Percentiles rank a stretch among this genome's conserved stretches.
These are phyloP conservation scores for Penicillium samsonianum DNA, from an alignment of 495 filamentous ascomycete genomes.

Conservation along the genomic window DNA sequence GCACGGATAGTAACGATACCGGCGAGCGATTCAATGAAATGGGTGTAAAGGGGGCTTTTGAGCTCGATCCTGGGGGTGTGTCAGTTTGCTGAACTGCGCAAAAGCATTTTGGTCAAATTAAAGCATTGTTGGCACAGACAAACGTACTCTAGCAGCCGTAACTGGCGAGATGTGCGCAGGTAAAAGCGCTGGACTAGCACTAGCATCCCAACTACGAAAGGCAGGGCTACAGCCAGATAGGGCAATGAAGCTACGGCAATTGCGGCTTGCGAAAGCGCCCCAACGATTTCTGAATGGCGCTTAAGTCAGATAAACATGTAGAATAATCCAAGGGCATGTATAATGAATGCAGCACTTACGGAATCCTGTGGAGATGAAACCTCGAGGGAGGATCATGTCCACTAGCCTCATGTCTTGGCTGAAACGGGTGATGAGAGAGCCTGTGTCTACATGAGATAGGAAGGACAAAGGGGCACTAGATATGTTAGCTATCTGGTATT, in stretches of 20 bases:
- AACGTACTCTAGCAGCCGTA: constrained; percentile 67
- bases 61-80: constrained; percentile 34
- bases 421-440: constrained; percentile 46
- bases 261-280: constrained; percentile 29
- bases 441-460: constrained; percentile 43
- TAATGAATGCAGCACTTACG: constrained; percentile 4
- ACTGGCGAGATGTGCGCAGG: constrained; percentile 77
- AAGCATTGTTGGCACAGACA: neutral
- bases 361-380: constrained; percentile 21
- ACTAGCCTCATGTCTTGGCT: constrained; percentile 50
- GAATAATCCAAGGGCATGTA: neutral
- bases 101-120: neutral
- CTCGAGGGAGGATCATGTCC: constrained; percentile 35
- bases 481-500: constrained; percentile 6
- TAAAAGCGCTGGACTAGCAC: constrained; percentile 79
- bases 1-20: constrained; percentile 46
- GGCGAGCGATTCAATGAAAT: constrained; percentile 42
- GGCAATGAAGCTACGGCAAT: constrained; percentile 23
- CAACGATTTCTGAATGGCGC: constrained; percentile 8
- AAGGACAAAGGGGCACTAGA: constrained; percentile 34
- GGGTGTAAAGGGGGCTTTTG: constrained; percentile 43
- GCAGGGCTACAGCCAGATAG: constrained; percentile 35
- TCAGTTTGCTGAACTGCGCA: neutral
- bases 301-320: neutral
- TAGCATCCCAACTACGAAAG: constrained; percentile 31